These are phyloP conservation scores for Aureobasidium sp. DNA, from an alignment of 2,329 filamentous ascomycete genomes.

Conservation along the genomic window DNA sequence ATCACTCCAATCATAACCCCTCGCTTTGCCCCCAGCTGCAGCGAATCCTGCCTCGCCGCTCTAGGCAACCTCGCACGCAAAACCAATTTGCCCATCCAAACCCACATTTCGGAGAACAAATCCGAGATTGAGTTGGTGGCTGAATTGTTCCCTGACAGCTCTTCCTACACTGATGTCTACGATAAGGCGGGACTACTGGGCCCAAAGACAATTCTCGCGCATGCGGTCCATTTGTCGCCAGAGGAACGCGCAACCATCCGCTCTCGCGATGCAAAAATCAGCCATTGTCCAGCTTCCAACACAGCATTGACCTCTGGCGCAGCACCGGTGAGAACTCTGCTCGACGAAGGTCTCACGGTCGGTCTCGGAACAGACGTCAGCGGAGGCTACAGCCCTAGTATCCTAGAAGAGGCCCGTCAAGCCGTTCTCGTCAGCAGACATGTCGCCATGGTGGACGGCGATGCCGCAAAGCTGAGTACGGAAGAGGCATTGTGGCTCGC, in stretches of 20 bases:
- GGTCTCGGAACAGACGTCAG: slow-evolving; percentile 88
- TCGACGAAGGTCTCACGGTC: slow-evolving; percentile 68
- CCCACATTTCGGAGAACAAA: slow-evolving; percentile 80
- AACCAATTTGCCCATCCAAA: slow-evolving; percentile 67
- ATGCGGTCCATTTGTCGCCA: slow-evolving; percentile 68
- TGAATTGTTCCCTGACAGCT: slow-evolving; percentile 57
- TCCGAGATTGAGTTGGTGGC: slow-evolving; percentile 66
- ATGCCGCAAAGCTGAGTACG: slow-evolving; percentile 62
- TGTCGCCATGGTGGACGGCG: slow-evolving; percentile 49
- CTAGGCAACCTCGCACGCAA: slow-evolving; percentile 60
- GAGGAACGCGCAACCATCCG: slow-evolving; percentile 61
- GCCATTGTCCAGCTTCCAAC: slow-evolving; percentile 86
- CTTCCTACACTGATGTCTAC: slow-evolving; percentile 71
- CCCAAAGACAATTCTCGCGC: slow-evolving; percentile 70
- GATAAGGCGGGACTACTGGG: slow-evolving; percentile 65
- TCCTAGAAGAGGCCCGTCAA: slow-evolving; percentile 77
- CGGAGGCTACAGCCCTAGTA: slow-evolving; percentile 75
- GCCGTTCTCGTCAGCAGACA: slow-evolving; percentile 72
- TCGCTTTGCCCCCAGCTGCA: slow-evolving; percentile 53
- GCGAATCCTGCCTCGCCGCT: slow-evolving; percentile 47
- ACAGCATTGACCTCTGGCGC: slow-evolving; percentile 72
- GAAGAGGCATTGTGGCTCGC: slow-evolving; percentile 82
- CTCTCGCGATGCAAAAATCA: slow-evolving; percentile 56
- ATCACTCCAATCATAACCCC: slow-evolving; percentile 75
- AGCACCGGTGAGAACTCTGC: slow-evolving; percentile 65